These are phyloP conservation scores for Rhexocercosporidium sp. DNA, from an alignment of 2,329 filamentous ascomycete genomes.

Conservation along the genomic window DNA sequence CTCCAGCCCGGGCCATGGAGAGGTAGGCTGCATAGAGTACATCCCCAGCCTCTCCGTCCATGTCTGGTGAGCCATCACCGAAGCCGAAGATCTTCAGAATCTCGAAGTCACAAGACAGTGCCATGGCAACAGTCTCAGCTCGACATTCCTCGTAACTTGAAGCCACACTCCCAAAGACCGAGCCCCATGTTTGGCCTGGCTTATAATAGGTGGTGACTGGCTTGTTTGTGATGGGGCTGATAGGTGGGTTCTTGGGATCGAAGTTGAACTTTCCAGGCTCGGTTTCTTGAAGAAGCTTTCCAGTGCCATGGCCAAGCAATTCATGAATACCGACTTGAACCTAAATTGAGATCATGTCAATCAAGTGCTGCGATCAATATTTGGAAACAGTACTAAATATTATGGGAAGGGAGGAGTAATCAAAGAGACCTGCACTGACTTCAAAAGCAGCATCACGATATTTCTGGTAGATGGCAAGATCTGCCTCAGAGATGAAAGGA, in stretches of 20 bases:
- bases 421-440: slow-evolving; percentile 20
- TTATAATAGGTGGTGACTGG: slow-evolving; percentile 89
- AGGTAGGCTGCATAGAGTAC: slow-evolving; percentile 89
- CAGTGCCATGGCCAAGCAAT: slow-evolving; percentile 85
- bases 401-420: background rate
- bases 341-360: background rate
- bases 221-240: slow-evolving; percentile 79
- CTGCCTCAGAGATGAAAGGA: slow-evolving; percentile 82
- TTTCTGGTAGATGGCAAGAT: slow-evolving; percentile 78
- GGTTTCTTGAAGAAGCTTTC: slow-evolving; percentile 92
- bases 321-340: slow-evolving; percentile 96
- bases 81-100: slow-evolving; percentile 93
- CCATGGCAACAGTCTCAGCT: slow-evolving; percentile 93
- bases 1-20: slow-evolving; percentile 91
- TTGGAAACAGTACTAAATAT: background rate
- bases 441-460: slow-evolving; percentile 90
- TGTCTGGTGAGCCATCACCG: slow-evolving; percentile 75
- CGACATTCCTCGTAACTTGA: slow-evolving; percentile 94
- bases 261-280: slow-evolving; percentile 86
- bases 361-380: background rate
- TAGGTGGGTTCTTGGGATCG: slow-evolving; percentile 78
- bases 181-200: slow-evolving; percentile 92
- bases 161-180: slow-evolving; percentile 86
- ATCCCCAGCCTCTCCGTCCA: slow-evolving; percentile 79
- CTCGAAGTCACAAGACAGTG: slow-evolving; percentile 83